Evolutionary conservation across 2,329 filamentous ascomycete species (phyloP).

Genomic region (Ceratocystiopsis sp.): DNA sequence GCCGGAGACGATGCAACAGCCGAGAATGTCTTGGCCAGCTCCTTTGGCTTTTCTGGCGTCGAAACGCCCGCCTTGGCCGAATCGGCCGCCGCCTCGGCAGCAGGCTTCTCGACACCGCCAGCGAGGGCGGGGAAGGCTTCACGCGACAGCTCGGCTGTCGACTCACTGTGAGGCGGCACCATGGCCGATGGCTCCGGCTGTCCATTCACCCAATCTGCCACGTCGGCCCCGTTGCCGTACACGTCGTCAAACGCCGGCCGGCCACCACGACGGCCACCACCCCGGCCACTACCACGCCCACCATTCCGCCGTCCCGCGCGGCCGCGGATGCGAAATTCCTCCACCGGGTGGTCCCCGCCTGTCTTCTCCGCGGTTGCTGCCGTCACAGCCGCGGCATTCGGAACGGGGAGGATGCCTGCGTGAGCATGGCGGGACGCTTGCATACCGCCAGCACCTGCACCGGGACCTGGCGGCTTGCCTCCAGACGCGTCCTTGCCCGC

Average conservation of each 20-base stretch:
- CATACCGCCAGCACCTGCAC: conserved; percentile 5
- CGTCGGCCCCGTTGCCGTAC: conserved; percentile 7
- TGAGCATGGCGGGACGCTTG: conserved; percentile 5
- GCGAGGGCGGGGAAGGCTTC: conserved; percentile 26
- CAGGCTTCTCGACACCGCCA: conserved; percentile 10
- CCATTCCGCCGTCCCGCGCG: conserved; percentile 17
- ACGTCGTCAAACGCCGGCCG: conserved; percentile 9
- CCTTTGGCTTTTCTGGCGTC: too few relatives aligned
- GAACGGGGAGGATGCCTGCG: conserved; percentile 2
- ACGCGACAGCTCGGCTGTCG: conserved; percentile 13
- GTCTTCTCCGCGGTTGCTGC: neutral
- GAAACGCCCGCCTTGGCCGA: neutral
- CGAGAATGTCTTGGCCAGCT: too few relatives aligned
- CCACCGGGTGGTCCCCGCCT: conserved; percentile 14
- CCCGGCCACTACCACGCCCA: conserved; percentile 16
- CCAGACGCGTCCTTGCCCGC: conserved; percentile 30
- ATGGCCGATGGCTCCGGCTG: conserved; percentile 8
- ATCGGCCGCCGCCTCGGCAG: too few relatives aligned
- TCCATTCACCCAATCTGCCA: conserved; percentile 10
- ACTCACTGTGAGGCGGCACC: conserved; percentile 10
- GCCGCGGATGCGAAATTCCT: conserved; percentile 16
- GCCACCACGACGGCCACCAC: conserved; percentile 10
- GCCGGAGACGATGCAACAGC: conserved; percentile 3
- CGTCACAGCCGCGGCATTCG: neutral
- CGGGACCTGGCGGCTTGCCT: too few relatives aligned